Percentiles rank a stretch among this genome's conserved stretches.
Evolutionary conservation across 2,329 filamentous ascomycete species (phyloP).

Genomic region (Alternaria panax): DNA sequence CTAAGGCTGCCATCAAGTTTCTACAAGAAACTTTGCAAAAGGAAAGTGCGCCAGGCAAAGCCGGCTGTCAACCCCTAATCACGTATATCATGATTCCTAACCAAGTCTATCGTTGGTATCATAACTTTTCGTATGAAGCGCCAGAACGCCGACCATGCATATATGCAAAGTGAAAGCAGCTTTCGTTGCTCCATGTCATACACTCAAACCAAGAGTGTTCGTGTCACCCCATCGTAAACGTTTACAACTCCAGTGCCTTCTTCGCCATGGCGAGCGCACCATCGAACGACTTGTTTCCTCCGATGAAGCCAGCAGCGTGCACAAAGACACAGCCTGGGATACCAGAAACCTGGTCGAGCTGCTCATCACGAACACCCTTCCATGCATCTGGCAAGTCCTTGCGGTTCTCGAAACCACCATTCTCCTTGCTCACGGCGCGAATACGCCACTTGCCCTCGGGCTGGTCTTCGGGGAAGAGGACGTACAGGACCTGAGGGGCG

Average conservation of each 20-base stretch:
- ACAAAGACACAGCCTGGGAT: constrained; percentile 85
- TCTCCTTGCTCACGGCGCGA: constrained; percentile 84
- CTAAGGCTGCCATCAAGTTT: neutral
- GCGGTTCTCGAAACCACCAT: constrained; percentile 88
- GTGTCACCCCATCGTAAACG: neutral
- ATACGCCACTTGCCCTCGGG: constrained; percentile 89
- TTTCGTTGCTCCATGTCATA: constrained; percentile 18
- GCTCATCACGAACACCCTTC: constrained; percentile 87
- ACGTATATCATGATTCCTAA: constrained; percentile 15
- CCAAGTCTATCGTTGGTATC: constrained; percentile 34
- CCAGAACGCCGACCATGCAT: constrained; percentile 42
- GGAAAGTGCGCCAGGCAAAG: neutral
- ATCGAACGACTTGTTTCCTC: constrained; percentile 90
- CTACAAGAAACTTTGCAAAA: neutral
- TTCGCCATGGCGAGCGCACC: constrained; percentile 85
- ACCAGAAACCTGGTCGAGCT: constrained; percentile 76
- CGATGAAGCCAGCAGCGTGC: constrained; percentile 94
- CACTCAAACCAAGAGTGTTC: neutral
- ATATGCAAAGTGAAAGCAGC: constrained; percentile 27
- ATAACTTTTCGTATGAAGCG: constrained; percentile 35
- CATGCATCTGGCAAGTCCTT: constrained; percentile 90
- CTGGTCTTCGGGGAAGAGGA: constrained; percentile 84
- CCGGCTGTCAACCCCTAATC: neutral
- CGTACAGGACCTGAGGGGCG: constrained; percentile 75
- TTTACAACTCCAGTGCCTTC: constrained; percentile 67